Evolutionary conservation across 164 flowering plant genomes (phyloP), one percentile per base, ranked within the genome.

Genomic region (Kingdonia uniflora): DNA sequence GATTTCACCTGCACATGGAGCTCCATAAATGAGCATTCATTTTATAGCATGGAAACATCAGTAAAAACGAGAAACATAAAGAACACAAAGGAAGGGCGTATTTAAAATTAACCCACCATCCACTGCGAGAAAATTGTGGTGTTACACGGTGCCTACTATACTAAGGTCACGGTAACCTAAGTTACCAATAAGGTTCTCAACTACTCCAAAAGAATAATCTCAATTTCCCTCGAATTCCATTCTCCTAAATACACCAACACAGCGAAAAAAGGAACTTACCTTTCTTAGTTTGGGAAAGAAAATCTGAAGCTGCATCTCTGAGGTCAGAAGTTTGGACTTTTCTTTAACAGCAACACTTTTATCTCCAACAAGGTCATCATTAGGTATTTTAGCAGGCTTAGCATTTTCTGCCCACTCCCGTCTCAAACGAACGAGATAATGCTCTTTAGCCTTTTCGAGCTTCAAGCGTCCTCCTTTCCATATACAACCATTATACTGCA

Each of bases 401-500:
- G 70, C 75, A 48, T 82, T 91, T 65, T 83, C 82, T 20, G 58
- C 80, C 92, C 90, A 79, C 57, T 91, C 96, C 16, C 77, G 74
- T 49, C 23, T 73, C 78, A 87, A 54, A 15, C 86, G 80, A 59
- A 55, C 67, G 46, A 84, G 73, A 68, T 81, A 87, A 66, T 87
- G 84, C 53, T 87, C 90, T 62, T 82, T 92, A 44, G 98, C 96
- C 69, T 73, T 92, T 70, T 92, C 95, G 33, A 92, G 81, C 62
- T 58, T 78, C 62, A 92, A 64, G 53, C 61, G 77, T 37, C 94
- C 95, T 25, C 95, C 96, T 62, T 85, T 92, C 98, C 98, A 92
- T 14, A 66, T 58, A 48, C 96, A 92, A 17, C 96, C 95, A 70
- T 84, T 92, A 53, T 85, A 92, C 96, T 84, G 77, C 49, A 56